phyloP scores from a whole-genome alignment of 768 basidiomycete genomes.

The Lepiota venenata region DNA sequence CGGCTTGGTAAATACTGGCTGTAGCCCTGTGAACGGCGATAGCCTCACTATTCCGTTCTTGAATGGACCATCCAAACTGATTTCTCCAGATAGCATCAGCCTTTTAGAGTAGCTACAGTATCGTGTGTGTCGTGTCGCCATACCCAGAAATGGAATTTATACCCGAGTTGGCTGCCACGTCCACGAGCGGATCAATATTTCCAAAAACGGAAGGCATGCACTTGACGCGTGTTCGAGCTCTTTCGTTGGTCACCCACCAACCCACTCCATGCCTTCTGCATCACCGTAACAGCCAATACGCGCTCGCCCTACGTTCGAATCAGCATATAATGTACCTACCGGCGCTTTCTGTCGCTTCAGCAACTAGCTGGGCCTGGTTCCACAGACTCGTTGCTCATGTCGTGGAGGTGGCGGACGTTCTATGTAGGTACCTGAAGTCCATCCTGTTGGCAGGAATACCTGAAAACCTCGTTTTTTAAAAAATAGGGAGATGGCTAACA shows the following conservation, averaged over 20 bases:
- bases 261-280: conserved; percentile 6
- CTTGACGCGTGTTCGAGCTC: not conserved
- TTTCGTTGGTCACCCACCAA: not conserved
- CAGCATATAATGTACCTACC: conserved; percentile 4
- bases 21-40: no score
- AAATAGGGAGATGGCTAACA: not conserved
- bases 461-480: not conserved
- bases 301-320: not conserved
- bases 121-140: no score
- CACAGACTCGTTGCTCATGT: not conserved
- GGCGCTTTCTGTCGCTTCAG: not conserved
- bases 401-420: not conserved
- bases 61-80: no score
- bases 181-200: conserved; percentile 5
- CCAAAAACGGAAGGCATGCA: conserved; percentile 5
- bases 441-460: not conserved
- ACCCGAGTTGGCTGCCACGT: not conserved
- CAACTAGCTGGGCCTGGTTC: not conserved
- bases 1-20: no score
- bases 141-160: no score
- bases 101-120: no score
- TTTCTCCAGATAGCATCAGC: no score
- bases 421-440: not conserved
- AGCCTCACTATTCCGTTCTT: no score
- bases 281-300: not conserved